Conservation (phyloP, 1,284 basidiomycete species). For the Cutaneotrichosporon cavernicola region DNA sequence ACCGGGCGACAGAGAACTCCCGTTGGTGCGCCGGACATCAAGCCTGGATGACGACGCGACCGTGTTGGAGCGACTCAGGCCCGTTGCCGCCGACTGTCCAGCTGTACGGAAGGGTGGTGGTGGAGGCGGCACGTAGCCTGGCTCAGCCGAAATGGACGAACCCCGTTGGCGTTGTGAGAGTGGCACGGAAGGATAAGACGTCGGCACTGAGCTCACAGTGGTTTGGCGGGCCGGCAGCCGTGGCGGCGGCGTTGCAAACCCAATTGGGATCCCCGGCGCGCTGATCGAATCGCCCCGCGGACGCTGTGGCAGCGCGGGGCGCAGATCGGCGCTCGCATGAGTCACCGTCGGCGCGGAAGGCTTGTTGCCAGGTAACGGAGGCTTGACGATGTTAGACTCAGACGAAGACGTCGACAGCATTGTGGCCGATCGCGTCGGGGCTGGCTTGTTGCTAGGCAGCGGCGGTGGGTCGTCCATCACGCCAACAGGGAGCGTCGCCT, state of each 20-base stretch:
- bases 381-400: conserved; percentile 9
- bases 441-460: conserved; percentile 12
- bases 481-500: conserved; percentile 8
- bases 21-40: neutral
- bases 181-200: neutral
- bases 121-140: conserved; percentile 12
- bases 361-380: conserved; percentile 35
- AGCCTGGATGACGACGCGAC: neutral
- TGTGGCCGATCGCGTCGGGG: neutral
- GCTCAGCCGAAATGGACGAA: conserved; percentile 2
- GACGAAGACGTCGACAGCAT: conserved; percentile 1
- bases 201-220: neutral
- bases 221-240: conserved; percentile 19
- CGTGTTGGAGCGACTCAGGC: neutral
- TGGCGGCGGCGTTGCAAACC: conserved; percentile 10
- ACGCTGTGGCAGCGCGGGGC: conserved; percentile 26
- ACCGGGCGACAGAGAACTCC: neutral
- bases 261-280: neutral
- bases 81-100: neutral
- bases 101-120: conserved; percentile 30
- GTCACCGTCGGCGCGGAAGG: conserved; percentile 22
- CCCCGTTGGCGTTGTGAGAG: neutral
- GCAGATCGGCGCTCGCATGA: neutral
- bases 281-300: conserved; percentile 15
- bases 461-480: conserved; percentile 11